Percentiles rank a stretch among this genome's conserved stretches.
Conservation (phyloP, 306 rosid species). For the Fagus sylvatica region DNA sequence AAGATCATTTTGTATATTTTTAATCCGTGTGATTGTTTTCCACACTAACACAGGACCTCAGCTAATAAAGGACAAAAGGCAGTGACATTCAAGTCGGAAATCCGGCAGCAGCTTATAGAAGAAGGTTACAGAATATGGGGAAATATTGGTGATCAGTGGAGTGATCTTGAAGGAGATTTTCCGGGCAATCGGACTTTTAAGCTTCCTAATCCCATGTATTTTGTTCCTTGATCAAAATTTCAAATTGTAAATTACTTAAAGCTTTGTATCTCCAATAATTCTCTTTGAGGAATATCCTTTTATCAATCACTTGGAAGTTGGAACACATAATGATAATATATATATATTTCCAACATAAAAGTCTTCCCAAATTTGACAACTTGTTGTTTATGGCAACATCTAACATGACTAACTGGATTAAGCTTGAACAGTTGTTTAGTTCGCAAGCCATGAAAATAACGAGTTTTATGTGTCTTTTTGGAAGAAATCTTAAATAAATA, state of each 20-base stretch:
- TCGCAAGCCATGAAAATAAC: too few species aligned
- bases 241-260: too few species aligned
- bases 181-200: constrained; percentile 73
- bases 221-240: constrained; percentile 43
- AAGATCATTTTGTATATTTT: too few species aligned
- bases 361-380: too few species aligned
- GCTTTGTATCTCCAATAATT: neutral
- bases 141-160: constrained; percentile 95
- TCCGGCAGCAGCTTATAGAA: constrained; percentile 52
- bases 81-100: constrained; percentile 56
- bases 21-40: neutral
- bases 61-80: constrained; percentile 59
- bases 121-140: constrained; percentile 89
- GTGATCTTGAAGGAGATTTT: constrained; percentile 72
- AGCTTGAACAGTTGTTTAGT: too few species aligned
- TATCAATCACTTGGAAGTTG: too few species aligned
- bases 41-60: constrained; percentile 31
- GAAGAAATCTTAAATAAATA: too few species aligned
- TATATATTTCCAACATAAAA: too few species aligned
- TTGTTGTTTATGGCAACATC: too few species aligned
- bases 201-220: constrained; percentile 94
- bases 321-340: too few species aligned
- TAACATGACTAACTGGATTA: too few species aligned
- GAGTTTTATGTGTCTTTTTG: too few species aligned
- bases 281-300: neutral